These are phyloP conservation scores for Aspergillus cejpii DNA, from an alignment of 2,329 filamentous ascomycete species.

Conservation along the genomic window DNA sequence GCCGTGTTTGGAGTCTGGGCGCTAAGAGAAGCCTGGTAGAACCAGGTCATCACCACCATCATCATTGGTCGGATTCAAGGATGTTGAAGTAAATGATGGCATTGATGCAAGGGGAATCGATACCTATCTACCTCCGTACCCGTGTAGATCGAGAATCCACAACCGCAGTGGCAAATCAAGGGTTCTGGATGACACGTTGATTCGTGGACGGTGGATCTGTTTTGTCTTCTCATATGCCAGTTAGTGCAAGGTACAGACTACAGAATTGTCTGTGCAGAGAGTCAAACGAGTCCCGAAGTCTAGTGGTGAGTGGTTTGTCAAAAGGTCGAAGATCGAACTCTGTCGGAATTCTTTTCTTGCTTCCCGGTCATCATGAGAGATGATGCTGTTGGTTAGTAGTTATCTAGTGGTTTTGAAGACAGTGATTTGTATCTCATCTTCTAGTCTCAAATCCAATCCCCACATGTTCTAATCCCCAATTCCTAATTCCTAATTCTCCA, in stretches of 20 bases:
- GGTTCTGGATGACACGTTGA: conserved; percentile 20
- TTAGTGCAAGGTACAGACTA: not conserved
- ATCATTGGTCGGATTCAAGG: conserved; percentile 20
- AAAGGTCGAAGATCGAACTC: conserved; percentile 15
- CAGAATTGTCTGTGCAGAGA: conserved; percentile 25
- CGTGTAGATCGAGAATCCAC: conserved; percentile 28
- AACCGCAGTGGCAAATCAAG: conserved; percentile 35
- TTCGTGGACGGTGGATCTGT: too few species aligned
- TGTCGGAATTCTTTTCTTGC: conserved; percentile 16
- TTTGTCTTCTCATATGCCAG: conserved; percentile 14
- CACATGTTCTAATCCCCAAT: conserved; percentile 19
- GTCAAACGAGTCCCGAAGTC: conserved; percentile 4
- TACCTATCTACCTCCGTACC: conserved; percentile 25
- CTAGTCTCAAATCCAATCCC: conserved; percentile 2
- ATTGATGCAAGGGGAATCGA: conserved; percentile 33
- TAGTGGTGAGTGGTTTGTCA: conserved; percentile 6
- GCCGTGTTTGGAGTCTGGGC: not conserved
- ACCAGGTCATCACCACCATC: conserved; percentile 1
- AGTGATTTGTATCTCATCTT: not conserved
- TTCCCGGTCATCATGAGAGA: conserved; percentile 17
- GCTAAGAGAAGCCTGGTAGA: not conserved
- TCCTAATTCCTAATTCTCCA: conserved; percentile 9
- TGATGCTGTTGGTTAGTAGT: not conserved
- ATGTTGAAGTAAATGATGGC: conserved; percentile 24
- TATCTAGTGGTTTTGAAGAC: too few species aligned